phyloP scores from a whole-genome alignment of 345 rosid genomes.

The Ricinus communis region DNA sequence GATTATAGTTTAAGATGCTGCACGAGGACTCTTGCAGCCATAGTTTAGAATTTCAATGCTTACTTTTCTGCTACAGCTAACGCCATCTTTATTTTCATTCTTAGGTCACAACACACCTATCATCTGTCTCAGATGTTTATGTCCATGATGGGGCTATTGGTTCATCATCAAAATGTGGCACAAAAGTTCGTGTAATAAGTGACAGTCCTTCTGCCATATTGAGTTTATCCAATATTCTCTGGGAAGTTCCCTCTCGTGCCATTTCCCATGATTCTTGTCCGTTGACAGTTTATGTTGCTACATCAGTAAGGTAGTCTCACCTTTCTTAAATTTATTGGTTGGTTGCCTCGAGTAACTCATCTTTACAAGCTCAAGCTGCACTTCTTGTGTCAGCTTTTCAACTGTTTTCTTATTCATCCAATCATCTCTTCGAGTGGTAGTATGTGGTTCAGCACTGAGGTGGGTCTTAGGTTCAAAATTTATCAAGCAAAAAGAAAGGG shows the following conservation, averaged over 20 bases:
- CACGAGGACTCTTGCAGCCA: too few relatives aligned
- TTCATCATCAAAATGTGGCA: conserved; percentile 24
- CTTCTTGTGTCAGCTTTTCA: too few relatives aligned
- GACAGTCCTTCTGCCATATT: conserved; percentile 36
- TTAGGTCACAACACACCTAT: conserved; percentile 35
- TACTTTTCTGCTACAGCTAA: neutral
- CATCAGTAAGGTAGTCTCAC: conserved; percentile 37
- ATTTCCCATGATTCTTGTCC: conserved; percentile 46
- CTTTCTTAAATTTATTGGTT: too few relatives aligned
- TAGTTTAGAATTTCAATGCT: too few relatives aligned
- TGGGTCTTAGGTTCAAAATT: too few relatives aligned
- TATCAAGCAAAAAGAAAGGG: too few relatives aligned
- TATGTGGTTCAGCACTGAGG: too few relatives aligned
- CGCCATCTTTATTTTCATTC: neutral
- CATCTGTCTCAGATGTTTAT: conserved; percentile 32
- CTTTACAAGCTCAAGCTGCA: too few relatives aligned
- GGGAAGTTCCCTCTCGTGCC: conserved; percentile 33
- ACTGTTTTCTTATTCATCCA: too few relatives aligned
- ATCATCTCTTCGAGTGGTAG: too few relatives aligned
- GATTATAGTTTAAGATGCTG: too few relatives aligned
- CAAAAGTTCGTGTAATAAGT: conserved; percentile 43
- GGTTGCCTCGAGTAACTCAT: too few relatives aligned
- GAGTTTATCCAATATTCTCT: conserved; percentile 28
- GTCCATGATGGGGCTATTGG: conserved; percentile 41
- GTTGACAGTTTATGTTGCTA: conserved; percentile 34